phyloP scores from a whole-genome alignment of 225 moss, liverwort and hornwort species.

The Lunularia cruciata region DNA sequence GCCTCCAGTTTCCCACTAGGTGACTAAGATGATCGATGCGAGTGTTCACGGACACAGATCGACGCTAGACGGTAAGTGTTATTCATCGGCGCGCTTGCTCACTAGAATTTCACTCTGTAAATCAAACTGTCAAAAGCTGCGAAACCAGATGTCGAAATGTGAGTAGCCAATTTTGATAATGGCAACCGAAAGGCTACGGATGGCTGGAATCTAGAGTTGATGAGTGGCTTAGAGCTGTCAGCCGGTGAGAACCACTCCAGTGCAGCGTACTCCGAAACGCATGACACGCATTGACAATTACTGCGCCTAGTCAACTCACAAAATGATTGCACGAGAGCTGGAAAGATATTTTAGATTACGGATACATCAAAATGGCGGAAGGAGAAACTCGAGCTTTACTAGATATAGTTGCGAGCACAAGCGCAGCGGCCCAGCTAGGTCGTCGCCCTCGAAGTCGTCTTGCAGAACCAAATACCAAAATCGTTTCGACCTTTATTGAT shows the following conservation, averaged over 20 bases:
- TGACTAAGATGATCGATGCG: no score
- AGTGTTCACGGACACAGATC: constrained; percentile 2
- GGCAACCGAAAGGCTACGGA: not conserved
- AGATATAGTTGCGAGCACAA: not conserved
- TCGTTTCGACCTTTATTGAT: constrained; percentile 17
- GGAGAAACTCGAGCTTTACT: not conserved
- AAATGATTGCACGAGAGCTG: not conserved
- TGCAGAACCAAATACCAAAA: not conserved
- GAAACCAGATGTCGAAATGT: not conserved
- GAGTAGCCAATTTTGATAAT: not conserved
- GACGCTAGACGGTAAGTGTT: no score
- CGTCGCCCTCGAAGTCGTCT: not conserved
- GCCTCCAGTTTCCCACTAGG: no score
- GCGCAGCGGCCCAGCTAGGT: not conserved
- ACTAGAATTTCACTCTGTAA: not conserved
- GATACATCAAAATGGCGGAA: not conserved
- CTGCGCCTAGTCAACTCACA: constrained; percentile 1
- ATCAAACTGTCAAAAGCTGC: not conserved
- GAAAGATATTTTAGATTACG: no score
- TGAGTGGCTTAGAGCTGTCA: not conserved
- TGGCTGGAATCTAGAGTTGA: not conserved
- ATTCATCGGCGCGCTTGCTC: constrained; percentile 1
- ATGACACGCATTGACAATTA: constrained; percentile 12
- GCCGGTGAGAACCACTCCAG: not conserved
- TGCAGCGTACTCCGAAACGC: not conserved